A percentile compares a stretch with the other conserved stretches of the same genome.
Evolutionary conservation across 1,139 yeast species (phyloP).

Genomic region (Geotrichum citri-aurantii): DNA sequence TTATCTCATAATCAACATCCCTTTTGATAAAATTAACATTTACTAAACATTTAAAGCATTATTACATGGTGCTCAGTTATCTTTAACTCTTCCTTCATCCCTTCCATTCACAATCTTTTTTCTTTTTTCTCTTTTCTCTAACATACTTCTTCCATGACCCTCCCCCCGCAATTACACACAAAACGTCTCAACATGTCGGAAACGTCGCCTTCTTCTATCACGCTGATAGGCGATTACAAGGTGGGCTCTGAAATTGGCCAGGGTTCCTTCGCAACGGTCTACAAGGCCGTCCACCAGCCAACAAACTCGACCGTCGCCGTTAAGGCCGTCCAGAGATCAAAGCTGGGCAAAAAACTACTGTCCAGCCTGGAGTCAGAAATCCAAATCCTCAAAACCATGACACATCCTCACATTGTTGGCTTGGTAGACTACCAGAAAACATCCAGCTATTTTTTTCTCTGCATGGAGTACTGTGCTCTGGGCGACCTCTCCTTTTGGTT

Average conservation of each 20-base stretch:
- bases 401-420: slow-evolving; percentile 89
- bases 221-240: slow-evolving; percentile 33
- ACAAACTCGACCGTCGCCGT: slow-evolving; percentile 68
- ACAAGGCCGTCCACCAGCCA: slow-evolving; percentile 51
- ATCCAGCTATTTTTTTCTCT: slow-evolving; percentile 70
- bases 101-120: background rate
- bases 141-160: background rate
- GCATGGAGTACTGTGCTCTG: slow-evolving; percentile 96
- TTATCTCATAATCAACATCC: background rate
- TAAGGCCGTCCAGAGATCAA: slow-evolving; percentile 78
- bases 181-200: slow-evolving; percentile 4
- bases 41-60: too few species aligned
- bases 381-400: slow-evolving; percentile 73
- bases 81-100: background rate
- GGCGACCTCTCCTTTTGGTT: slow-evolving; percentile 91
- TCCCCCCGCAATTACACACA: background rate
- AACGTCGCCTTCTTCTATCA: background rate
- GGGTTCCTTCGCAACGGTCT: slow-evolving; percentile 94
- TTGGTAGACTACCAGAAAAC: slow-evolving; percentile 79
- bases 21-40: too few species aligned
- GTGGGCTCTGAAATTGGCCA: slow-evolving; percentile 82
- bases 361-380: slow-evolving; percentile 92
- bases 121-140: background rate
- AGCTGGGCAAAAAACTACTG: slow-evolving; percentile 75
- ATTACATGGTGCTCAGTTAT: background rate